Base-by-base conservation (phyloP, 148 eudicot genomes). In the Vaccinium darrowii region DNA sequence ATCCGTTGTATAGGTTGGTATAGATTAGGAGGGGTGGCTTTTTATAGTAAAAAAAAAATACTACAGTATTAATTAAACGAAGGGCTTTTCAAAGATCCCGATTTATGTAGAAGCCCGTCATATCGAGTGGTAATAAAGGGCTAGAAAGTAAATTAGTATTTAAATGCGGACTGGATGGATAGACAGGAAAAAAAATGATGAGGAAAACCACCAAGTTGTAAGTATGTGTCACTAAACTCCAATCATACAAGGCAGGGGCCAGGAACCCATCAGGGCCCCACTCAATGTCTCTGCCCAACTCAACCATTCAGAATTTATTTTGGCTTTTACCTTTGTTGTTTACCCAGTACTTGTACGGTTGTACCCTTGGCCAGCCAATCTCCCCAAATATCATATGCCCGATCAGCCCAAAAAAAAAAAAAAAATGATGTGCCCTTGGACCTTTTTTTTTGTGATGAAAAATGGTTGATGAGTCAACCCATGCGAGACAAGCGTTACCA, bases 301-400 rank as follows among this genome's bases (percentile, higher is more conserved):
- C 78, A 87, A 51, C 76, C 80, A 74, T 65, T 84, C 86, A 86
- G 81, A 88, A 79, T 4, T 36, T 58, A 60, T 79, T 83, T 75
- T 83, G 76, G 86, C 76, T 39, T 83, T 72, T 72, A 63, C 27
- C 23, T 56, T 85, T 76, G 80, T 83, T 84, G 76, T 65, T 83
- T 73, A 53, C 39, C 79, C 53, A 67, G 57, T 82, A 74, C 81
- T 84, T 78, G 11, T 14, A 50, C 21, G 52, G 52, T 7, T 50
- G 9, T 50, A 57, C 10, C 60, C 49, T 51, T 51, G 67, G 82
- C 86, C 86, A 84, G 67, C 86, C 74, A 13, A 78, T 15, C 56
- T 33, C 84, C 77, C 71, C 43, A 50, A 18, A 4, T 49, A 49
- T 56, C 76, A 18, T 1, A 60, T 11, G 30, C 30, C 80, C 43